Percentiles rank a stretch among this genome's conserved stretches.
These are phyloP conservation scores for Blastocystis sp. DNA, from an alignment of 352 stramenopile species.

Conservation along the genomic window DNA sequence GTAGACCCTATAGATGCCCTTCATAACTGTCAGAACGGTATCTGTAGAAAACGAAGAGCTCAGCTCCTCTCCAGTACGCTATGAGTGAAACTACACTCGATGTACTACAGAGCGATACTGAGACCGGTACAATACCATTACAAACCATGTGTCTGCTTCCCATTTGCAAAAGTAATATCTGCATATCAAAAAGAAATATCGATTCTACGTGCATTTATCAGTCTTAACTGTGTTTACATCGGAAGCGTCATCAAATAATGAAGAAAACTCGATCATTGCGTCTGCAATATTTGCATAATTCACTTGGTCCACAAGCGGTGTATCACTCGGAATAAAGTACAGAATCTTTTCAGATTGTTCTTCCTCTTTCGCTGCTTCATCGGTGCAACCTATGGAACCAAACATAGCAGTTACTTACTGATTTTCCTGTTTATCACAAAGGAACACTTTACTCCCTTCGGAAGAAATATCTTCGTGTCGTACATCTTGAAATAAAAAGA, in stretches of 20 bases:
- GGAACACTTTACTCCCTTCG: constrained; percentile 11
- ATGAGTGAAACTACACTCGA: neutral
- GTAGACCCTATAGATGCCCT: constrained; percentile 17
- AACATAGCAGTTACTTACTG: neutral
- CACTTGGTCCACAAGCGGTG: neutral
- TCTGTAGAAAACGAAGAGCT: neutral
- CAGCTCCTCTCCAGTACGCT: neutral
- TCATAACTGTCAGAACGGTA: constrained; percentile 10
- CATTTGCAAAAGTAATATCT: constrained; percentile 35
- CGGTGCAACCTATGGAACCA: neutral
- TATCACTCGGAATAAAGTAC: constrained; percentile 29
- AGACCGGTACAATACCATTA: neutral
- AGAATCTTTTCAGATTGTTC: constrained; percentile 26
- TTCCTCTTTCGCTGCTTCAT: constrained; percentile 1
- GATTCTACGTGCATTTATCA: neutral
- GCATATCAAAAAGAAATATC: neutral
- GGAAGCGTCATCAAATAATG: constrained; percentile 2
- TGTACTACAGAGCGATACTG: neutral
- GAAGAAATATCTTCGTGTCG: neutral
- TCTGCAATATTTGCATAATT: constrained; percentile 15
- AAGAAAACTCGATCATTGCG: constrained; percentile 48
- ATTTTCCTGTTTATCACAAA: constrained; percentile 34
- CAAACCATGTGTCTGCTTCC: constrained; percentile 43
- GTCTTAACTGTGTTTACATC: neutral
- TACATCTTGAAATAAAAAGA: neutral